Evolutionary conservation across 2,329 filamentous ascomycete species (phyloP), one percentile per base, ranked within the genome.

Genomic region (Botrytis tulipae): DNA sequence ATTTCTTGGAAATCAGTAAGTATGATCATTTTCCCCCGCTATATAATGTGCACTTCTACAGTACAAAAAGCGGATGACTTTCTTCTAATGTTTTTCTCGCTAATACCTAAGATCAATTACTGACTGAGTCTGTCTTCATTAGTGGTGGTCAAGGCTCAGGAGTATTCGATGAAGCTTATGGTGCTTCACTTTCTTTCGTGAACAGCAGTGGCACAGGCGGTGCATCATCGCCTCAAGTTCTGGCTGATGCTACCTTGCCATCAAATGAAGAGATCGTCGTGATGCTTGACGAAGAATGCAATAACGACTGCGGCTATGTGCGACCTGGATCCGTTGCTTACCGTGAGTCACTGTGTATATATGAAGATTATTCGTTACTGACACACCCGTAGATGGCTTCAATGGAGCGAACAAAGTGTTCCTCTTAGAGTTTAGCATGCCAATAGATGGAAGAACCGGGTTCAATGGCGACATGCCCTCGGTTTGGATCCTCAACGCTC

Each of bases 361-460:
- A 25, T 40, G 42, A 44, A 18, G 29, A 51, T 18, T 59, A 32
- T 12, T 32, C 37, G 46, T 77, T 10, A 42, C 73, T 79, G 74
- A 80, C 48, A 4, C 20, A 37, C 9, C 48, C 29, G 57, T 76
- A 91, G 88, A 93, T 82, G 93, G 92, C 74, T 95, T 93, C 83
- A 86, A 83, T 57, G 92, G 92, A 68, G 85, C 87, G 44, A 87
- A 89, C 78, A 94, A 93, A 84, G 85, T 91, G 71, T 94, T 95
- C 84, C 85, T 94, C 76, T 87, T 92, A 78, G 87, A 93, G 78
- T 92, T 94, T 82, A 84, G 85, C 72, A 95, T 95, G 92, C 92
- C 92, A 14, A 87, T 88, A 73, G 87, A 86, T 75, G 80, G 84
- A 70, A 83, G 80, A n/a, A 40, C 25, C 5, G 84, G 84, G 73